phyloP scores from a whole-genome alignment of 2,329 filamentous ascomycete genomes.

The Parascedosporium putredinis region DNA sequence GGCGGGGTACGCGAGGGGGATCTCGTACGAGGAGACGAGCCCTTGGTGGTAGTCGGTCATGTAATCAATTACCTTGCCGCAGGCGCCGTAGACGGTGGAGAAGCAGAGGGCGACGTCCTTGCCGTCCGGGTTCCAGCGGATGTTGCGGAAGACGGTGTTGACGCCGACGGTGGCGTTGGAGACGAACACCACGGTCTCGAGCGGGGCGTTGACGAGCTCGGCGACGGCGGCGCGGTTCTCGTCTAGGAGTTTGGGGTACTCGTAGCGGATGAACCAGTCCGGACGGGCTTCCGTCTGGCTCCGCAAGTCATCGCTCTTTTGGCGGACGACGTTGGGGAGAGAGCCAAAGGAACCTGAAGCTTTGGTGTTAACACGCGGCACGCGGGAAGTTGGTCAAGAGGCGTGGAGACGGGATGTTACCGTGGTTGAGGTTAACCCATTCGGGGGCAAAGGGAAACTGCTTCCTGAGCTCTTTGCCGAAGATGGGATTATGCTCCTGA shows the following conservation, averaged over 20 bases:
- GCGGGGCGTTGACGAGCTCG: conserved; percentile 52
- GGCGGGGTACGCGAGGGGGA: conserved; percentile 58
- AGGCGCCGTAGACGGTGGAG: conserved; percentile 66
- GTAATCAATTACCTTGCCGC: conserved; percentile 61
- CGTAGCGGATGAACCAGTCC: conserved; percentile 66
- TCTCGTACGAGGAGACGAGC: conserved; percentile 34
- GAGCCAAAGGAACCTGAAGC: conserved; percentile 66
- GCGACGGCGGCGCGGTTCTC: conserved; percentile 55
- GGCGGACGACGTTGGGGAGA: conserved; percentile 52
- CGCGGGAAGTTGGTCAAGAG: background rate
- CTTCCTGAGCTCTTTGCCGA: conserved; percentile 36
- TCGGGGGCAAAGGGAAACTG: conserved; percentile 59
- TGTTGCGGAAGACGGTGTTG: conserved; percentile 69
- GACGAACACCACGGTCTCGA: conserved; percentile 63
- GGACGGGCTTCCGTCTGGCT: conserved; percentile 56
- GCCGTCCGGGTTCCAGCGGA: conserved; percentile 57
- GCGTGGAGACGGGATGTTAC: conserved; percentile 31
- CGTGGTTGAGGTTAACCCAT: conserved; percentile 72
- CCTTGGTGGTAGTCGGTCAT: conserved; percentile 54
- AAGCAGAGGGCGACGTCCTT: conserved; percentile 74
- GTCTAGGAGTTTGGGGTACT: conserved; percentile 52
- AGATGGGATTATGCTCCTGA: conserved; percentile 10
- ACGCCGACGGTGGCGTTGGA: conserved; percentile 70
- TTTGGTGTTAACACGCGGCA: background rate
- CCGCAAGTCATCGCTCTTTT: conserved; percentile 53